A percentile compares a stretch with the other conserved stretches of the same genome.
phyloP scores from a whole-genome alignment of 768 basidiomycete genomes.

The Hygrocybe punicea region DNA sequence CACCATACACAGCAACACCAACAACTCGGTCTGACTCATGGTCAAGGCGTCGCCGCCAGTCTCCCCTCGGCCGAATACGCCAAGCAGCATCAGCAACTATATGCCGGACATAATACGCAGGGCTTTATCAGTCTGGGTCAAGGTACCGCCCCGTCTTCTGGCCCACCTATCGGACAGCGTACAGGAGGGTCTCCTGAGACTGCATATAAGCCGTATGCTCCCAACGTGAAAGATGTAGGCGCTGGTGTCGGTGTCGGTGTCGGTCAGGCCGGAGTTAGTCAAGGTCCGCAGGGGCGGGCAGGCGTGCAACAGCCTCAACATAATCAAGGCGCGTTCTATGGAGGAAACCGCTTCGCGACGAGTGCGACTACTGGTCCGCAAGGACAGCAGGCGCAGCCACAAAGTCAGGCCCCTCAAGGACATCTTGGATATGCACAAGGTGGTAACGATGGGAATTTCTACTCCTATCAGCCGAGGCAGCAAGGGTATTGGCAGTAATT shows the following conservation, averaged over 20 bases:
- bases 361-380: conserved; percentile 34
- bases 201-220: conserved; percentile 71
- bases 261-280: conserved; percentile 17
- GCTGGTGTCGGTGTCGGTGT: conserved; percentile 46
- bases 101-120: conserved; percentile 50
- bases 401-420: conserved; percentile 52
- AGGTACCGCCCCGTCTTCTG: conserved; percentile 39
- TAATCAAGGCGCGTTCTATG: conserved; percentile 47
- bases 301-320: conserved; percentile 39
- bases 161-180: conserved; percentile 27
- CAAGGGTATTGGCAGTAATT: conserved; percentile 64
- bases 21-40: conserved; percentile 45
- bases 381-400: conserved; percentile 45
- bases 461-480: conserved; percentile 67
- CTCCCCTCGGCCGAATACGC: conserved; percentile 37
- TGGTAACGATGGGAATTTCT: conserved; percentile 63
- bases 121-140: conserved; percentile 66
- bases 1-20: conserved; percentile 58
- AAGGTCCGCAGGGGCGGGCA: conserved; percentile 24
- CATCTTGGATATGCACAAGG: conserved; percentile 65
- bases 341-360: conserved; percentile 42
- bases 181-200: conserved; percentile 62
- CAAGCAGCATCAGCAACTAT: conserved; percentile 37
- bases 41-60: conserved; percentile 36
- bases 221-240: conserved; percentile 53